Evolutionary conservation across 2,329 filamentous ascomycete genomes (phyloP), one percentile per base, ranked within the genome.

Genomic region (Huntiella savannae): DNA sequence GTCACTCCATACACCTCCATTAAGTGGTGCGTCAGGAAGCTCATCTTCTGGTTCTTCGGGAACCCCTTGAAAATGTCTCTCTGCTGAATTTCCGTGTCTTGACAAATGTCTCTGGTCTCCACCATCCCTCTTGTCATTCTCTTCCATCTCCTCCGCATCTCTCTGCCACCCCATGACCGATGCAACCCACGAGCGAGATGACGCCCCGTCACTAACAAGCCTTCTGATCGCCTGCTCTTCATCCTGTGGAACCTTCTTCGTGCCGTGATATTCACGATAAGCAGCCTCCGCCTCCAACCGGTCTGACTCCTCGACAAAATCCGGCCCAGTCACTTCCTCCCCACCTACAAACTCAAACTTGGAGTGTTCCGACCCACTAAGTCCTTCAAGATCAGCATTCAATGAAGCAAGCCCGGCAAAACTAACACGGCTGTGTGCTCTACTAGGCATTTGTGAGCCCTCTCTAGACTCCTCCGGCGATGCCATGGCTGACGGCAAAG

Each of bases 1-100:
- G 58, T 81, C 77, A 49, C 72, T 68, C 77, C 76, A 80, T 6
- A 69, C 70, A 12, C 73, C 74, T 38, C 73, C 68, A 44, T 78
- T 68, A 6, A 65, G 62, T 37, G 66, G 67, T 43, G 63, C 62
- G 7, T 65, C 62, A 32, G 56, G 71, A 56, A 76, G 60, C 7
- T 59, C 59, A 42, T 71, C 67, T 41, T 67, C 63, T 0, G 63
- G 56, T n/a, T 57, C 48, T 28, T 57, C 61, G 3, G 62, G 58
- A 44, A 47, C 40, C n/a, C 48, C 48, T 33, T 47, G 40, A 22
- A 49, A 49, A 37, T 45, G 44, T 33, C 48, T 42, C 36, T 47
- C 34, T 13, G 47, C 36, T n/a, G 19, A 37, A 36, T 28, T 47
- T 17, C 28, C 13, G 35, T 19, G 19, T 46, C 40, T 7, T 28